Evolutionary conservation across 331 rosid species (phyloP), one percentile per base, ranked within the genome.

Genomic region (Stylosanthes scabra): DNA sequence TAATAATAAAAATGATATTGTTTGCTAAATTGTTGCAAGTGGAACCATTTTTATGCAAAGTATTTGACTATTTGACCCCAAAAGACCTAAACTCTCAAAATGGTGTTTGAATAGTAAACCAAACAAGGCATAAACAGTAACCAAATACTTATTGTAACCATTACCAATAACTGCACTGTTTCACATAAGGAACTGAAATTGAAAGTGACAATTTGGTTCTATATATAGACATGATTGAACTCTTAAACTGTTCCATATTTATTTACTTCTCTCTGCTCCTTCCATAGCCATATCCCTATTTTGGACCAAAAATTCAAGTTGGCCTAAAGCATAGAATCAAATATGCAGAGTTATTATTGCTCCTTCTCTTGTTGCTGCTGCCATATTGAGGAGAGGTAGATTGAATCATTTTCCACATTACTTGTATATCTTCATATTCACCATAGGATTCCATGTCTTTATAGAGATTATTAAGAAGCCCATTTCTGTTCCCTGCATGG

Each of bases 371-470:
- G 63, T 34, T 66, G 47, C 47, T 45, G 47, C 52, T 46, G 27
- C 63, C 51, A 46, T 20, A 49, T 69, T 70, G 86, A 74, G 72
- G 81, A 71, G 82, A 82, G 8, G 84, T 83, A 58, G 88, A 77
- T 39, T 84, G 86, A 74, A 89, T 74, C 66, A 91, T 86, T 82
- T 86, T 84, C 93, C 93, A 87, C 96, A 88, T 84, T 74, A 90
- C 88, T 65, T 76, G 76, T 70, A 88, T 86, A 73, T 90, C 96
- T 70, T 51, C 80, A 69, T 88, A 84, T 58, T 86, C 91, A 9
- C 86, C 82, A 55, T 81, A 80, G 54, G 85, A 79, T 37, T 90
- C 88, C 70, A 88, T 83, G 57, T 90, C 91, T 76, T 88, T 83
- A 70, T 74, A 72, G 12, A 90, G 85, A 74, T 37, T 70, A 74